These are phyloP conservation scores for Elaphomyces granulatus DNA, from an alignment of 495 filamentous ascomycete genomes.

Conservation along the genomic window DNA sequence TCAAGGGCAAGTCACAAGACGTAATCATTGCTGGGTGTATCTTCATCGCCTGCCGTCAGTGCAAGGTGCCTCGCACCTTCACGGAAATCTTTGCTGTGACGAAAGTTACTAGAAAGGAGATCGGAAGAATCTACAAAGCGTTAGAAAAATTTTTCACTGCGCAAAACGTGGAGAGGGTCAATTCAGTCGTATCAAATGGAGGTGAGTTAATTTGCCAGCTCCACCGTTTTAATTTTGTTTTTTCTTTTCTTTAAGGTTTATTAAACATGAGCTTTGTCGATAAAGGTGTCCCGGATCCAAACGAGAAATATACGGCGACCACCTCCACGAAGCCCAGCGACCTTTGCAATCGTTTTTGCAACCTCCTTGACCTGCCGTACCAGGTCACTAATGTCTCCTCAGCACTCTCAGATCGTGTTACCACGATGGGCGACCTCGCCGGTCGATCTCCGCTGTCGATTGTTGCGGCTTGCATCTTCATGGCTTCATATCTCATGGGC, in stretches of 20 bases:
- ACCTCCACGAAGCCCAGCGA: slow-evolving; percentile 71
- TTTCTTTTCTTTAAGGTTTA: slow-evolving; percentile 2
- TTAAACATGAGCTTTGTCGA: slow-evolving; percentile 1
- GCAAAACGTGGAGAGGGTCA: slow-evolving; percentile 40
- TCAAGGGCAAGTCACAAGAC: slow-evolving; percentile 92
- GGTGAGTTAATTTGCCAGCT: slow-evolving; percentile 20
- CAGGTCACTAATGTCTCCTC: slow-evolving; percentile 56
- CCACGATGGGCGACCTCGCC: slow-evolving; percentile 59
- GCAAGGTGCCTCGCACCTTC: slow-evolving; percentile 75
- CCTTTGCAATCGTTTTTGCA: slow-evolving; percentile 79
- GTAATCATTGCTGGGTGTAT: slow-evolving; percentile 91
- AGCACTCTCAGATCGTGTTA: slow-evolving; percentile 58
- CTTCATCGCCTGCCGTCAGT: slow-evolving; percentile 91
- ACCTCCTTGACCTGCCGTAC: slow-evolving; percentile 54
- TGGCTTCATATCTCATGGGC: slow-evolving; percentile 73
- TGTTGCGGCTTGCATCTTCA: slow-evolving; percentile 91
- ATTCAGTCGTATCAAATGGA: slow-evolving; percentile 32
- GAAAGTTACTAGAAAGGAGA: slow-evolving; percentile 92
- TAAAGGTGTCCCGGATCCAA: slow-evolving; percentile 22
- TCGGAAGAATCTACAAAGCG: slow-evolving; percentile 86
- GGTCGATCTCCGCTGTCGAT: slow-evolving; percentile 90
- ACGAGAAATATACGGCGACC: slow-evolving; percentile 54
- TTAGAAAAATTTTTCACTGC: slow-evolving; percentile 71
- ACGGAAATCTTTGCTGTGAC: slow-evolving; percentile 83
- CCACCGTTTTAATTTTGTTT: too few relatives aligned